Evolutionary conservation across 1,139 yeast species (phyloP), one percentile per base, ranked within the genome.

Genomic region (Spathaspora sp.): DNA sequence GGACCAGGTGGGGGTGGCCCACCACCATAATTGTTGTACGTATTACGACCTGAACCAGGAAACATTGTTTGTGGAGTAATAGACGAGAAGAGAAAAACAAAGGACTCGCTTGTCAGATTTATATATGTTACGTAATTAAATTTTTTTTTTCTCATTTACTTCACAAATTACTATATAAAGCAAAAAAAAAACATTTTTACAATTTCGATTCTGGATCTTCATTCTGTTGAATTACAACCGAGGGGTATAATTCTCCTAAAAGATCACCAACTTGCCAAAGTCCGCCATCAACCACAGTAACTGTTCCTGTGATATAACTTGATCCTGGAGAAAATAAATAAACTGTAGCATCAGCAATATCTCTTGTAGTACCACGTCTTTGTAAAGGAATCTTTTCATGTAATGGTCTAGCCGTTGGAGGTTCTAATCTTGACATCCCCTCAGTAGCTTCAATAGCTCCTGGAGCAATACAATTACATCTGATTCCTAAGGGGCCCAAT

Each of bases 271-370:
- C 70, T 60, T 89, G 96, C 97, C 97, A 90, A 47, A 80, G 76
- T 1, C 84, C 98, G 45, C 98, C 98, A 64, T 91, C 99, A 10
- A 91, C 97, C 11, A 89, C 86, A 40, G 81, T 73, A 20, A 85
- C 71, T 2, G 89, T 82, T 13, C 98, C 98, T 10, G 86, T 82
- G 33, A 91, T 77, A 62, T 84, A 91, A 13, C 74, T 59, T 4
- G 93, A 89, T 4, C 97, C 96, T 2, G 86, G 85, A 29, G 96
- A 86, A 59, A 91, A 86, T 55, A 91, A 70, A 62, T 74, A 91
- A 0, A 88, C 88, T 0, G 98, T 90, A 2, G 95, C 83, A 54
- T 91, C 86, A 13, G 98, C 97, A 60, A 91, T 87, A 62, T 91
- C 98, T 48, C 67, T 69, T 10, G 90, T 81, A 2, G 78, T 61